Base-by-base conservation (phyloP, 495 filamentous ascomycete species). In the Friedmanniomyces endolithicus region DNA sequence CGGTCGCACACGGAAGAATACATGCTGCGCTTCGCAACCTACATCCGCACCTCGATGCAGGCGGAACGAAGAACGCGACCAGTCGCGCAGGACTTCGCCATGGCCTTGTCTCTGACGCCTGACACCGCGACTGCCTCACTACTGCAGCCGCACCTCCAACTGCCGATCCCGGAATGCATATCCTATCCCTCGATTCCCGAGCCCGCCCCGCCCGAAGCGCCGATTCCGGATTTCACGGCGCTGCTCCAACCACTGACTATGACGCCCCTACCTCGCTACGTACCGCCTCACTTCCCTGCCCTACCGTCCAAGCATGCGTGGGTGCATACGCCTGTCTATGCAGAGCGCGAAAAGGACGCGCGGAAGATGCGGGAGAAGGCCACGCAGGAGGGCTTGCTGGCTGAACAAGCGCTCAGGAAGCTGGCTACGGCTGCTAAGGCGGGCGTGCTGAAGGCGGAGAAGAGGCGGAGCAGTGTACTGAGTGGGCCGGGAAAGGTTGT, bases 241-340 rank as follows among this genome's bases (percentile, higher is more conserved):
- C 35, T 83, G 4, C 66, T 85, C 8, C 79, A 76, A 4, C 64
- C 73, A 0, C 69, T 87, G 17, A 78, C 73, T 34, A 76, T 72
- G 9, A 70, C 73, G 39, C 64, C 68, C 24, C 16, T 11, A 16
- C 54, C 54, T 1, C 9, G 11, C n/a, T 82, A 83, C 55, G 79
- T 87, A 44, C 84, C 85, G 0, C 72, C 68, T 48, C 76, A 84
- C 50, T 83, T 90, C 55, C 86, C 86, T 11, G 64, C 75, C 20
- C 81, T 87, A 37, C 86, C 86, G 8, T 80, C 80, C 58, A 79
- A 77, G 63, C 86, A 90, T 66, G 86, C 86, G 14, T 90, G 83
- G 66, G 76, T 78, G 58, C 69, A 75, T 31, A 87, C 85, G 0
- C 73, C 82, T 1, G 78, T 85, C 11, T 84, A 78, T 57, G 77